Conservation (phyloP, 306 rosid species). For the Cucurbita moschata region DNA sequence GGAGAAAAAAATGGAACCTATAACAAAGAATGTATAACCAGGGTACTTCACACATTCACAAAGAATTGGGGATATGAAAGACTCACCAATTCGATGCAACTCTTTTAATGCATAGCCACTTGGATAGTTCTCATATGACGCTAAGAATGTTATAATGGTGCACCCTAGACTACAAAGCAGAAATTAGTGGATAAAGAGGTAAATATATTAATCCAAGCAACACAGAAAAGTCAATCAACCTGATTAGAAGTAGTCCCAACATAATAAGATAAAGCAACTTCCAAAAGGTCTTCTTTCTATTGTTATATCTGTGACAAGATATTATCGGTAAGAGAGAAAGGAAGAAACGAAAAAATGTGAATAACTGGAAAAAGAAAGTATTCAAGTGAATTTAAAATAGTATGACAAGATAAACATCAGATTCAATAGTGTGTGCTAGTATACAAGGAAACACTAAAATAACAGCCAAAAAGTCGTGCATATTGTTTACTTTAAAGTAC, state of each 20-base stretch:
- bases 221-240: conserved; percentile 33
- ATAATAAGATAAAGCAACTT: conserved; percentile 44
- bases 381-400: background rate
- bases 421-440: background rate
- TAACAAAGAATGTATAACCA: background rate
- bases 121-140: conserved; percentile 80
- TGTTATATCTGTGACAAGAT: conserved; percentile 68
- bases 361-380: background rate
- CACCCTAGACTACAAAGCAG: conserved; percentile 66
- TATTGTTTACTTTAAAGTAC: background rate
- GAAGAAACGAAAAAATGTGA: background rate
- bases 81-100: conserved; percentile 54
- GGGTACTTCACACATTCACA: background rate
- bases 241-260: conserved; percentile 53
- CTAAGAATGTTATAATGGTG: conserved; percentile 58
- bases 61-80: background rate
- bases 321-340: conserved; percentile 1
- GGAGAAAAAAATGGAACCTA: background rate
- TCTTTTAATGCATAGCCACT: conserved; percentile 74
- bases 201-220: conserved; percentile 4
- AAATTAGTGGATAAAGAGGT: conserved; percentile 17
- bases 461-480: background rate
- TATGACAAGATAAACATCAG: background rate
- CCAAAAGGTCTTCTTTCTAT: conserved; percentile 66
- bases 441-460: background rate